Percentiles rank a stretch among this genome's conserved stretches.
Evolutionary conservation across 768 basidiomycete genomes (phyloP).

Genomic region (Leccinum sublutescens): DNA sequence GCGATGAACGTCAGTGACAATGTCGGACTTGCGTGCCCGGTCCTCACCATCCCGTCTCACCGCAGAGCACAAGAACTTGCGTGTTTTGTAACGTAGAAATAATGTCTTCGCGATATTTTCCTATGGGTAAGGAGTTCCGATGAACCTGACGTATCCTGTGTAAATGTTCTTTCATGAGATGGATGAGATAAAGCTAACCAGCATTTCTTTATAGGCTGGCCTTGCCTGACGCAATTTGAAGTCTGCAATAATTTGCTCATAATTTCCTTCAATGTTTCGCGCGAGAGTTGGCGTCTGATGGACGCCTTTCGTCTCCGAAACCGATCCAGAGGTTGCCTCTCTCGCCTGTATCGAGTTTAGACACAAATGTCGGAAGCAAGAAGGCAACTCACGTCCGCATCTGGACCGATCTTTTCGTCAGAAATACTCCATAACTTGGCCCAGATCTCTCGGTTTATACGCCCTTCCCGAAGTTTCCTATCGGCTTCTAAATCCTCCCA

Average conservation of each 20-base stretch:
- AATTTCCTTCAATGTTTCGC: conserved; percentile 20
- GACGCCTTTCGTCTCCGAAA: conserved; percentile 15
- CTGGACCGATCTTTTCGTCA: conserved; percentile 51
- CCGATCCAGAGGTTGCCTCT: conserved; percentile 20
- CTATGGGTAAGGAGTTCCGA: conserved; percentile 82
- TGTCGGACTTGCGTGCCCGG: conserved; percentile 36
- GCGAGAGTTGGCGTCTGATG: conserved; percentile 2
- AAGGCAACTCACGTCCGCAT: conserved; percentile 41
- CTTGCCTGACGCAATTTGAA: conserved; percentile 64
- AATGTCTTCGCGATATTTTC: conserved; percentile 74
- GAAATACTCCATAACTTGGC: conserved; percentile 60
- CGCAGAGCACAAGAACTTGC: conserved; percentile 86
- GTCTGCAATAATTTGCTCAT: conserved; percentile 54
- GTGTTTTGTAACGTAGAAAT: conserved; percentile 63
- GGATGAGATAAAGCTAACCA: conserved; percentile 48
- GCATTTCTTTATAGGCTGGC: conserved; percentile 80
- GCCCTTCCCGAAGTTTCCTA: conserved; percentile 60
- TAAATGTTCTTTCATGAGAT: not conserved
- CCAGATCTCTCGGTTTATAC: conserved; percentile 70
- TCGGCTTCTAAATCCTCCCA: conserved; percentile 85
- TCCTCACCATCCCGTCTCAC: conserved; percentile 72
- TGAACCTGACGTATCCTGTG: conserved; percentile 47
- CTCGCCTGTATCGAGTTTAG: conserved; percentile 16
- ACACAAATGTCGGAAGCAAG: not conserved
- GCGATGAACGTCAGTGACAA: conserved; percentile 9